phyloP scores from a whole-genome alignment of 441 rosid species.

The Aleurites moluccanus region DNA sequence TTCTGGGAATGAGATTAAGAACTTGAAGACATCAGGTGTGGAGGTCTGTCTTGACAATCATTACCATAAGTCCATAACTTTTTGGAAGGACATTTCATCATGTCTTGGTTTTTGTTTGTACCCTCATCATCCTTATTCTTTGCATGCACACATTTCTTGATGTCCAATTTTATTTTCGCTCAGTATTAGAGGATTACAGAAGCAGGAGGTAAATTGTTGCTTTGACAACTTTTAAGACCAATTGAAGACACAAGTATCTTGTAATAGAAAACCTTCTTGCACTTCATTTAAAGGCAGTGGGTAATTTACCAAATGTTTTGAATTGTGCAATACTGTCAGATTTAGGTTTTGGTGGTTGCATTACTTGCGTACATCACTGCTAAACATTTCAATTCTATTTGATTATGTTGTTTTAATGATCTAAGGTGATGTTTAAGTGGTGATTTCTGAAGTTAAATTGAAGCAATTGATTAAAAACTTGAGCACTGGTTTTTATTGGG shows the following conservation, averaged over 20 bases:
- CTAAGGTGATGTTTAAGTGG: neutral
- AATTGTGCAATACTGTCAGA: neutral
- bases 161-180: neutral
- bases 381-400: neutral
- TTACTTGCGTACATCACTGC: neutral
- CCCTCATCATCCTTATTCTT: slow-evolving; percentile 6
- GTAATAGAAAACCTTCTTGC: neutral
- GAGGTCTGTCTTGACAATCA: slow-evolving; percentile 55
- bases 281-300: neutral
- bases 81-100: slow-evolving; percentile 6
- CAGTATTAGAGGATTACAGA: neutral
- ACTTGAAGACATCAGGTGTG: slow-evolving; percentile 69
- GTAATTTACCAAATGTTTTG: neutral
- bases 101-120: slow-evolving; percentile 8
- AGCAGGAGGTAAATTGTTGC: neutral
- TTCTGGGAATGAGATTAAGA: slow-evolving; percentile 66
- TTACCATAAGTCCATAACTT: neutral
- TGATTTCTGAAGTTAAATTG: neutral
- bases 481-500: neutral
- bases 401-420: slow-evolving; percentile 2
- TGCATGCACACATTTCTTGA: neutral
- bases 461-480: neutral
- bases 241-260: neutral
- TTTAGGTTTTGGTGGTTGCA: neutral
- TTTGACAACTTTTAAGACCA: neutral